phyloP scores from a whole-genome alignment of 345 rosid species.

The Mangifera indica region DNA sequence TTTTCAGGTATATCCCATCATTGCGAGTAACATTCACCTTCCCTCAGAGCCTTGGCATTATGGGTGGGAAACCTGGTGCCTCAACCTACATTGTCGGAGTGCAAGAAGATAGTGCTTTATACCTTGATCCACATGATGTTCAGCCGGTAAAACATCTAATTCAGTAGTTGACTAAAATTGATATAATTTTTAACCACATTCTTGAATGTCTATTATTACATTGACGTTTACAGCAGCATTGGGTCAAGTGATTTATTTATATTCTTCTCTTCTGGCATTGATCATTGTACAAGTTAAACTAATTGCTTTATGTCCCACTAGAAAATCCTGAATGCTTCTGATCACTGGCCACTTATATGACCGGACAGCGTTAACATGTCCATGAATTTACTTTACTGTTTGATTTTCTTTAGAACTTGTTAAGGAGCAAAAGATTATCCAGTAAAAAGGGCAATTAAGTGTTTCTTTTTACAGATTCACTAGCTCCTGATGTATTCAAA shows the following conservation, averaged over 20 bases:
- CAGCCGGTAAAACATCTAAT: slow-evolving; percentile 51
- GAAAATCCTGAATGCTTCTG: background rate
- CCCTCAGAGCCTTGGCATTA: slow-evolving; percentile 87
- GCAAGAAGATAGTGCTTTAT: slow-evolving; percentile 74
- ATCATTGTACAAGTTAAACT: background rate
- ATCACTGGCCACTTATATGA: background rate
- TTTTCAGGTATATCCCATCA: slow-evolving; percentile 76
- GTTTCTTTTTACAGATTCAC: background rate
- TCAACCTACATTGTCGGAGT: slow-evolving; percentile 90
- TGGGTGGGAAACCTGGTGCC: slow-evolving; percentile 94
- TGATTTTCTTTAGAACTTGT: background rate
- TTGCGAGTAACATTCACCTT: slow-evolving; percentile 70
- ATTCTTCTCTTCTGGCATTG: background rate
- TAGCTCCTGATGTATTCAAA: background rate
- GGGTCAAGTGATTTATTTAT: background rate
- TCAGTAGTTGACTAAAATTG: background rate
- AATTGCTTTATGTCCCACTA: background rate
- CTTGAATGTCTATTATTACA: background rate
- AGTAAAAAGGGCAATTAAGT: background rate
- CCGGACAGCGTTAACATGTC: background rate
- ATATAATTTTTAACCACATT: background rate
- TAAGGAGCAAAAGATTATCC: background rate
- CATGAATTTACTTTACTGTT: background rate
- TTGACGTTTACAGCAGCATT: background rate
- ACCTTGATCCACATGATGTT: slow-evolving; percentile 92